phyloP scores from a whole-genome alignment of 257 asterid genomes.

The Gentiana dahurica region DNA sequence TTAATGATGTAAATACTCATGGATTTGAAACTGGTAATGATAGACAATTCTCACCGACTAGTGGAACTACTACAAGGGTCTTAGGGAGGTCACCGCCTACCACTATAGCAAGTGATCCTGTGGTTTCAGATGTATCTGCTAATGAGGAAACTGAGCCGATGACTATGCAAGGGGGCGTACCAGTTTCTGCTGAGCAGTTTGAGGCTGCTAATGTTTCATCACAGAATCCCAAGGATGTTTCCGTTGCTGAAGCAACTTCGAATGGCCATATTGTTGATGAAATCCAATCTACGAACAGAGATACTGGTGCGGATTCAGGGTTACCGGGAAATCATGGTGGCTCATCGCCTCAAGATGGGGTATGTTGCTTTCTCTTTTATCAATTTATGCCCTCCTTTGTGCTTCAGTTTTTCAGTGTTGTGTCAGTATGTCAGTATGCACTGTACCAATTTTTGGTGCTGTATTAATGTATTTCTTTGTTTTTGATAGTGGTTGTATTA shows the following conservation, averaged over 20 bases:
- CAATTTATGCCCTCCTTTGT: background rate
- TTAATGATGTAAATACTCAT: slow-evolving; percentile 11
- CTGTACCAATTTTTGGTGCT: no score
- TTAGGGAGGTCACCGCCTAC: slow-evolving; percentile 9
- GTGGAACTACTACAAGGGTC: slow-evolving; percentile 6
- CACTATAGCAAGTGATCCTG: slow-evolving; percentile 6
- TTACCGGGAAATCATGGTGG: slow-evolving; percentile 10
- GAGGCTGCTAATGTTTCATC: slow-evolving; percentile 2
- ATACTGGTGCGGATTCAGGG: slow-evolving; percentile 14
- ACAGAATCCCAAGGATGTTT: slow-evolving; percentile 2
- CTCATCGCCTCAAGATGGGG: slow-evolving; percentile 15
- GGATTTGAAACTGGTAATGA: slow-evolving; percentile 25
- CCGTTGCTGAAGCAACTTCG: background rate
- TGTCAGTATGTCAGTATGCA: no score
- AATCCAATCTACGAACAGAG: background rate
- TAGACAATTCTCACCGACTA: slow-evolving; percentile 11
- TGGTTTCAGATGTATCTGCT: slow-evolving; percentile 8
- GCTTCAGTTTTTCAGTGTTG: no score
- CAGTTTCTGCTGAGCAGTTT: slow-evolving; percentile 14
- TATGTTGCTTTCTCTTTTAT: slow-evolving; percentile 15
- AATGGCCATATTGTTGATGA: slow-evolving; percentile 7
- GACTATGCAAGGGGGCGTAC: slow-evolving; percentile 1
- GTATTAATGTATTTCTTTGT: no score
- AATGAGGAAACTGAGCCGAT: slow-evolving; percentile 11
- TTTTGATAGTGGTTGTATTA: no score